Evolutionary conservation across 257 asterid species (phyloP).

Genomic region (Salvia miltiorrhiza): DNA sequence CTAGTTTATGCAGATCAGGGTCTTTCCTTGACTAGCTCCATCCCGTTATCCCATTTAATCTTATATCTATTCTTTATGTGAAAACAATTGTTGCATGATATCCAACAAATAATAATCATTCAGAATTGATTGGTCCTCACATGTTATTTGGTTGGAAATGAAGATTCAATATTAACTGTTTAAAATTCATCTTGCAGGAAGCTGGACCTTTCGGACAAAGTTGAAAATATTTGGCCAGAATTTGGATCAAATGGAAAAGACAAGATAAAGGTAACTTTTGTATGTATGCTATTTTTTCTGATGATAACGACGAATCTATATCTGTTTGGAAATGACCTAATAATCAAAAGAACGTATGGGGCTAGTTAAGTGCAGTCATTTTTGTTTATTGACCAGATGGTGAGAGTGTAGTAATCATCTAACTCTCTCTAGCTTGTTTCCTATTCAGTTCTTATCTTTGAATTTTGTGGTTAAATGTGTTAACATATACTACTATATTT

Average conservation of each 20-base stretch:
- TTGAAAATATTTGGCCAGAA: constrained; percentile 76
- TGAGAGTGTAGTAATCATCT: neutral
- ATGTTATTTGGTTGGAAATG: constrained; percentile 1
- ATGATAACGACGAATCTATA: neutral
- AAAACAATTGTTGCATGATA: neutral
- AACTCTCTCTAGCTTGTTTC: constrained; percentile 13
- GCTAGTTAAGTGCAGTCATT: constrained; percentile 1
- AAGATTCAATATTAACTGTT: constrained; percentile 18
- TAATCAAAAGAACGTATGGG: neutral
- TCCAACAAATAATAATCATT: neutral
- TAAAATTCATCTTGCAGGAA: constrained; percentile 49
- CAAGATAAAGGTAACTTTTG: constrained; percentile 62
- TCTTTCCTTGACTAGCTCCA: neutral
- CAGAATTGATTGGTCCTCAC: constrained; percentile 1
- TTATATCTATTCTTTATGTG: neutral
- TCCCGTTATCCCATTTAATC: neutral
- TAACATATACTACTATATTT: neutral
- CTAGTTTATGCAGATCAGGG: constrained; percentile 10
- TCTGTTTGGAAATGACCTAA: neutral
- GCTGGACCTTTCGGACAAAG: constrained; percentile 74
- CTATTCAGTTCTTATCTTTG: constrained; percentile 9
- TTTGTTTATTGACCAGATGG: neutral
- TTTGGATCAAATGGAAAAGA: constrained; percentile 81
- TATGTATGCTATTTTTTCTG: neutral
- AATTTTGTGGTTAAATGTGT: neutral